Conservation (phyloP, 768 basidiomycete genomes). For the Termitomyces heimii region DNA sequence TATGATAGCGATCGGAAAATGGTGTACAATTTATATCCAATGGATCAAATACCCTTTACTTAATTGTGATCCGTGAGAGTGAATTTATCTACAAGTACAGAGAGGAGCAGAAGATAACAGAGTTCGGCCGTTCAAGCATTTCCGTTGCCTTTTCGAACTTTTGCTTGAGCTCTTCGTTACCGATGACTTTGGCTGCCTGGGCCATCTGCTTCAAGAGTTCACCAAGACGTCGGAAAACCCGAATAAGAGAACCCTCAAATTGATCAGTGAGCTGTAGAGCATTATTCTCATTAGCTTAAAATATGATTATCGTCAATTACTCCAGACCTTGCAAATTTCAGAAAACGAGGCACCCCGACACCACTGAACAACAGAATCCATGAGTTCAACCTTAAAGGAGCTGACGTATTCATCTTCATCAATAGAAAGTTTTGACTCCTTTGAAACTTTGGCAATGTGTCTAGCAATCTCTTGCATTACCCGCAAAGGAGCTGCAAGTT, state of each 20-base stretch:
- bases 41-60: not conserved
- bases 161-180: slow-evolving; percentile 87
- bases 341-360: slow-evolving; percentile 96
- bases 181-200: slow-evolving; percentile 92
- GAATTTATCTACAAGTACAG: slow-evolving; percentile 53
- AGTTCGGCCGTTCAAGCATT: slow-evolving; percentile 91
- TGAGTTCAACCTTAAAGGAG: slow-evolving; percentile 97
- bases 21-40: not conserved
- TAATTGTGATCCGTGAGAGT: not conserved
- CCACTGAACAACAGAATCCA: slow-evolving; percentile 98
- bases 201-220: slow-evolving; percentile 97
- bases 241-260: slow-evolving; percentile 95
- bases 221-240: slow-evolving; percentile 90
- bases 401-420: slow-evolving; percentile 94
- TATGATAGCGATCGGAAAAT: not conserved
- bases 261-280: slow-evolving; percentile 83
- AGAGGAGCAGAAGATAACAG: slow-evolving; percentile 88
- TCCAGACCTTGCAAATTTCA: slow-evolving; percentile 87
- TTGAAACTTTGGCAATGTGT: slow-evolving; percentile 94
- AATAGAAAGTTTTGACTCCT: slow-evolving; percentile 84
- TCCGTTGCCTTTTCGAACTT: slow-evolving; percentile 91
- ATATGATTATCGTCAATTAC: not conserved
- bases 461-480: slow-evolving; percentile 95
- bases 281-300: not conserved
- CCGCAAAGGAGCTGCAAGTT: slow-evolving; percentile 86